Base-by-base conservation (phyloP, 768 basidiomycete species). In the Boletales sp. region DNA sequence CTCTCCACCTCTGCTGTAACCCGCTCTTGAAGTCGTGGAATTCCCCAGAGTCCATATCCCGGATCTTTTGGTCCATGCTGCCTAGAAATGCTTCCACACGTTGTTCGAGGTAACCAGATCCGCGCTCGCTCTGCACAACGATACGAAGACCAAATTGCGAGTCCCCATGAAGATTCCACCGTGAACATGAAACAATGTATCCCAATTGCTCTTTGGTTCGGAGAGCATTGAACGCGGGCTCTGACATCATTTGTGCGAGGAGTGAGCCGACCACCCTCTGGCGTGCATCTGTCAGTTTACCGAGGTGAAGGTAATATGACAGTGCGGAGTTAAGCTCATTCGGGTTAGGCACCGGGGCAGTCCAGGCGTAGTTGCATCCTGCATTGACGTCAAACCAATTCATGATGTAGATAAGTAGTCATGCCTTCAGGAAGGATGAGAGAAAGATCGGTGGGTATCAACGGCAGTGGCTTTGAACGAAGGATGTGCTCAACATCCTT, bases 161-260 rank as follows among this genome's bases (percentile, higher is more conserved):
- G 3, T 80, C 73, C n/a, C 88, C 86, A 37, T 77, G 63, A 38
- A 87, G 66, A 10, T 73, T 64, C 79, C 80, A 83, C 30, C 70
- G 63, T 1, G 74, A 73, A 55, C 81, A 84, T 9, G 75, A 79
- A 33, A 96, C 94, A 38, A 96, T 77, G 66, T 99, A 99, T 6
- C 96, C 96, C 1, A 99, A 77, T 67, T 99, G 96, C 63, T 98
- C 92, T 64, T 91, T 85, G 4, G 94, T 97, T 28, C 96, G 85
- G 30, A 99, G 79, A 19, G 84, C 73, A 63, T 95, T 85, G 70
- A 98, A 99, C 10, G 88, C 81, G 1, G 94, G 95, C 59, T 99
- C 96, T n/a, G 79, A 74, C 34, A 94, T 75, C 49, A 98, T 87
- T 58, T 94, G 91, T 0, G 78, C 77, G 19, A 97, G 81, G 13